Evolutionary conservation across 2,329 filamentous ascomycete genomes (phyloP).

Genomic region (Microdochium paspali): DNA sequence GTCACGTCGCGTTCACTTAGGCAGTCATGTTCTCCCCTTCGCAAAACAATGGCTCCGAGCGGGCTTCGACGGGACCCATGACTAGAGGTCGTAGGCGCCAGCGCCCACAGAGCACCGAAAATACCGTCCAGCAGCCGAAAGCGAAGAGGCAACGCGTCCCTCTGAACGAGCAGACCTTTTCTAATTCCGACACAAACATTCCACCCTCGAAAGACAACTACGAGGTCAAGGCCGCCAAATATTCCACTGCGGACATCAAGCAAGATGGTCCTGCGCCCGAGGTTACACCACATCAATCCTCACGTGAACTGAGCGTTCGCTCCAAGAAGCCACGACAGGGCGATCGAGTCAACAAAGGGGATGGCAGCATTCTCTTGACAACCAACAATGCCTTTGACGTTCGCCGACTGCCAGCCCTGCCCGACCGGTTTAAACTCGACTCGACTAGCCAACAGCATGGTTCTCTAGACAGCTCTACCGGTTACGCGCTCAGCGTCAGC

Average conservation of each 20-base stretch:
- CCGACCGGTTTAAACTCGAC: slow-evolving; percentile 63
- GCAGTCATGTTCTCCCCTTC: slow-evolving; percentile 51
- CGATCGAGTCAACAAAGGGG: slow-evolving; percentile 56
- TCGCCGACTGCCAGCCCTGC: slow-evolving; percentile 74
- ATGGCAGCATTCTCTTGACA: slow-evolving; percentile 57
- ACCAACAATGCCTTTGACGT: slow-evolving; percentile 79
- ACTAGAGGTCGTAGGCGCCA: slow-evolving; percentile 53
- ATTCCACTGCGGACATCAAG: slow-evolving; percentile 32
- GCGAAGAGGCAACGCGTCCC: slow-evolving; percentile 53
- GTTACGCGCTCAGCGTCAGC: slow-evolving; percentile 73
- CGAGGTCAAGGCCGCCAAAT: slow-evolving; percentile 45
- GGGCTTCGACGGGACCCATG: slow-evolving; percentile 30
- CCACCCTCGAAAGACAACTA: slow-evolving; percentile 36
- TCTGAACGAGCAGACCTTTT: slow-evolving; percentile 46
- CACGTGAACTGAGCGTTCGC: slow-evolving; percentile 47
- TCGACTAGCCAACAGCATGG: slow-evolving; percentile 55
- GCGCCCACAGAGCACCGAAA: slow-evolving; percentile 47
- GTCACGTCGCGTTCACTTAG: slow-evolving; percentile 5
- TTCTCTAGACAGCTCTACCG: slow-evolving; percentile 53
- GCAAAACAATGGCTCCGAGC: slow-evolving; percentile 33
- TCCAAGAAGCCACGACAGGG: slow-evolving; percentile 54
- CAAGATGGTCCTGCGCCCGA: slow-evolving; percentile 36
- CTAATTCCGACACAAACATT: slow-evolving; percentile 33
- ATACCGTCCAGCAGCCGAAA: slow-evolving; percentile 47
- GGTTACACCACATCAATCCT: slow-evolving; percentile 2